Base-by-base conservation (phyloP, 2,329 filamentous ascomycete species). In the Apiospora aurea region DNA sequence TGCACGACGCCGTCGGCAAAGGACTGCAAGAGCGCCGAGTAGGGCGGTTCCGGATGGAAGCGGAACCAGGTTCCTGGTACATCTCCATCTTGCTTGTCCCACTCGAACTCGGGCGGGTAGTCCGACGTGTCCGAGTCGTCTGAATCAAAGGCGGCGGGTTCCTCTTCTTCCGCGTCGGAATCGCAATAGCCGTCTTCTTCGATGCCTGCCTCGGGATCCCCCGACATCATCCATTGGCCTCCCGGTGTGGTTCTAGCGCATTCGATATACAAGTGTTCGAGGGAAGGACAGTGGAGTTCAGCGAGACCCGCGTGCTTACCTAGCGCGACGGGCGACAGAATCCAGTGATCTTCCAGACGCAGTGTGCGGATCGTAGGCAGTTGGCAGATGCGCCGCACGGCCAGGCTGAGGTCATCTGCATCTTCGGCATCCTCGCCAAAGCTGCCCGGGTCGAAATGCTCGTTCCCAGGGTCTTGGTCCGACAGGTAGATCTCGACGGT, bases 91-190 rank as follows among this genome's bases (percentile, higher is more conserved):
- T n/a, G 14, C 70, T 44, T 67, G 24, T 67, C 61, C 70, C 70
- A 71, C 8, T 18, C 70, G 29, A 67, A 71, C 43, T 71, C 70
- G 41, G 70, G 70, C 21, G 41, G 26, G 53, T 64, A 71, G 29
- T 71, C 70, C 24, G 70, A 71, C 41, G 70, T 71, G 61, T 71
- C 61, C 61, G 70, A 71, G 44, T 67, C 61, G 57, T 71, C 70
- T 7, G 70, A 67, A 16, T 71, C 57, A 34, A 71, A 67, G 41
- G 70, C 49, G 41, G 61, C 70, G 5, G 70, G 70, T 0, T 61
- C 21, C 16, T 29, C 43, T 29, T 71, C 70, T 10, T 51, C 70
- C 0, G 21, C 61, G 1, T 18, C 38, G 1, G 61, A 67, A 13
- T 41, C 29, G 1, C 13, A 67, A 11, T 71, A 51, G 13, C 44